These are phyloP conservation scores for Pontederia paniculata DNA, from an alignment of 176 grass and related monocot species.

Conservation along the genomic window DNA sequence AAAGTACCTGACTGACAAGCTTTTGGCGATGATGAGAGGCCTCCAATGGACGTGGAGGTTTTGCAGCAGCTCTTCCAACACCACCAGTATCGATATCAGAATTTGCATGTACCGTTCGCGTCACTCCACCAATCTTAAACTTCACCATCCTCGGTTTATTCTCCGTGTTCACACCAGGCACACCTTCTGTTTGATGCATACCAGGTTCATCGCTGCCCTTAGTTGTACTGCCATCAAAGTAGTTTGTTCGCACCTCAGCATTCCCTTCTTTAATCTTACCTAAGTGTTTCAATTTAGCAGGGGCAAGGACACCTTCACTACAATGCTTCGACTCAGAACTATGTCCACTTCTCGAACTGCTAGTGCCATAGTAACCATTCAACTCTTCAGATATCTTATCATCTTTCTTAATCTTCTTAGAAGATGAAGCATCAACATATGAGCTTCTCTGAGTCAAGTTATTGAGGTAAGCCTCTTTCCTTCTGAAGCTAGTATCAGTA, in stretches of 20 bases:
- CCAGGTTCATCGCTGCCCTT: not conserved
- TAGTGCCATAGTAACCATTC: conserved; percentile 21
- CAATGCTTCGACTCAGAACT: conserved; percentile 19
- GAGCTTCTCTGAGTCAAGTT: conserved; percentile 20
- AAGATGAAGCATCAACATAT: conserved; percentile 10
- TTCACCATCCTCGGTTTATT: conserved; percentile 59
- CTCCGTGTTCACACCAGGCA: conserved; percentile 17
- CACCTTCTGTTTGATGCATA: conserved; percentile 5
- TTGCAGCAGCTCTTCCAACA: conserved; percentile 20
- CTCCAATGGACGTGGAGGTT: conserved; percentile 22
- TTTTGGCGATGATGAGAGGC: conserved; percentile 23
- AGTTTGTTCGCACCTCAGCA: conserved; percentile 1
- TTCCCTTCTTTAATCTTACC: not conserved
- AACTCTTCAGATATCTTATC: conserved; percentile 20
- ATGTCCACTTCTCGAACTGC: conserved; percentile 16
- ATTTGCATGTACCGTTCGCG: conserved; percentile 25
- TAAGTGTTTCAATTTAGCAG: conserved; percentile 21
- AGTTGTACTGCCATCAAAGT: conserved; percentile 12
- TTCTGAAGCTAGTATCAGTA: conserved; percentile 24
- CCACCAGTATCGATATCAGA: conserved; percentile 6
- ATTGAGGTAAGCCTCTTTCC: conserved; percentile 68
- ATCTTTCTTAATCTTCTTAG: conserved; percentile 37
- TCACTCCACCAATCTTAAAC: conserved; percentile 71
- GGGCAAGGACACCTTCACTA: conserved; percentile 30
- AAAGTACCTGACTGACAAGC: conserved; percentile 22